These are phyloP conservation scores for Pascua sp. DNA, from an alignment of 1,284 basidiomycete genomes.

Conservation along the genomic window DNA sequence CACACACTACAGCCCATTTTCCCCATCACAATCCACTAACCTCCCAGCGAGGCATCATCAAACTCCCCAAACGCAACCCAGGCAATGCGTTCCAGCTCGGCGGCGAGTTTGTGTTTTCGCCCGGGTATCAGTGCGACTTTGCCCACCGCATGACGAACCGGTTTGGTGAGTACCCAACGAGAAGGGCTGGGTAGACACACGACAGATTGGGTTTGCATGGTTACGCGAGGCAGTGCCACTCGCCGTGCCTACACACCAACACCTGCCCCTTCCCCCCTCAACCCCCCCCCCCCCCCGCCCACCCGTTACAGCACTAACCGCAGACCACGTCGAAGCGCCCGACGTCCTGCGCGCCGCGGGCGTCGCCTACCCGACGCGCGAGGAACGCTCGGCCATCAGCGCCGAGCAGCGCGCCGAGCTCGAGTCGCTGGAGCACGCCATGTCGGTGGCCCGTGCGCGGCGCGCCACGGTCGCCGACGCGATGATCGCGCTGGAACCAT, in stretches of 20 bases:
- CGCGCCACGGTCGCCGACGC: too few relatives aligned
- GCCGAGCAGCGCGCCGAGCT: background rate
- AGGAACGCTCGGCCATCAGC: background rate
- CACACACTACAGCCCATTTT: background rate
- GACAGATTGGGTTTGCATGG: background rate
- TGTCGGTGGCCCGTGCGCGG: too few relatives aligned
- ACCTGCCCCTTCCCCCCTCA: too few relatives aligned
- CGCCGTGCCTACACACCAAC: too few relatives aligned
- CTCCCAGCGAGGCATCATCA: slow-evolving; percentile 25
- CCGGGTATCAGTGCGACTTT: slow-evolving; percentile 42
- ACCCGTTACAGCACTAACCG: background rate
- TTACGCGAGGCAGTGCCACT: background rate
- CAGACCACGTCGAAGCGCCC: slow-evolving; percentile 47
- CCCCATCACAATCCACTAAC: background rate
- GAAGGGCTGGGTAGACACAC: slow-evolving; percentile 2
- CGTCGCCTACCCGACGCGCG: background rate
- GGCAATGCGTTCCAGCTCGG: slow-evolving; percentile 46
- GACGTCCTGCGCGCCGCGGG: slow-evolving; percentile 18
- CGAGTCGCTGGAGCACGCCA: too few relatives aligned
- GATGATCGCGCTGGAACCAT: too few relatives aligned
- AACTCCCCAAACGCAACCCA: slow-evolving; percentile 37
- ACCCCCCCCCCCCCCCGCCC: too few relatives aligned
- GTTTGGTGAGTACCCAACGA: slow-evolving; percentile 26
- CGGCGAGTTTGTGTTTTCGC: slow-evolving; percentile 45
- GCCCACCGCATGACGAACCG: slow-evolving; percentile 48